phyloP scores from a whole-genome alignment of 2,329 filamentous ascomycete genomes.

The Epicoccum sorghinum region DNA sequence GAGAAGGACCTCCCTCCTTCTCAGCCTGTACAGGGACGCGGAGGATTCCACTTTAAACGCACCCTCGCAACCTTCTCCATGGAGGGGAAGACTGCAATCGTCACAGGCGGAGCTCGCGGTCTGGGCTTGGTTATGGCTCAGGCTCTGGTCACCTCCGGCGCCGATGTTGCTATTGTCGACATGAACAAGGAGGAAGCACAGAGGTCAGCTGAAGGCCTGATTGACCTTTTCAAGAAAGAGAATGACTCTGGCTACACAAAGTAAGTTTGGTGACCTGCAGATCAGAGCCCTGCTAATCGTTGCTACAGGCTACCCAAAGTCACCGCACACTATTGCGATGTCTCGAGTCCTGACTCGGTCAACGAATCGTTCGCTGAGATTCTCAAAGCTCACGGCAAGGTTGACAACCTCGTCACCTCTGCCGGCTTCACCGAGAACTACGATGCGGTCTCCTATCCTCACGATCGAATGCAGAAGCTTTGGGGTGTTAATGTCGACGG shows the following conservation, averaged over 20 bases:
- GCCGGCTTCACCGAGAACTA: constrained; percentile 97
- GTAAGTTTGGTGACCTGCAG: constrained; percentile 49
- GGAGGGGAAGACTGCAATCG: constrained; percentile 79
- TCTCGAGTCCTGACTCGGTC: constrained; percentile 80
- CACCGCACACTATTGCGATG: constrained; percentile 89
- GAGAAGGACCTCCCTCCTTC: constrained; percentile 75
- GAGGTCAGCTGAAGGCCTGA: constrained; percentile 74
- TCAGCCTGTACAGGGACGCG: constrained; percentile 73
- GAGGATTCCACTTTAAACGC: constrained; percentile 81
- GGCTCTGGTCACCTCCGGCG: constrained; percentile 85
- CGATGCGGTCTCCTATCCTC: constrained; percentile 86
- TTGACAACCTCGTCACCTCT: constrained; percentile 93
- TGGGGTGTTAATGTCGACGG: constrained; percentile 95
- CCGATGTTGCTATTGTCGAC: constrained; percentile 90
- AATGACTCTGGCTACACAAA: constrained; percentile 63
- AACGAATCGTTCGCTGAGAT: constrained; percentile 74
- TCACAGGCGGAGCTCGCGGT: constrained; percentile 89
- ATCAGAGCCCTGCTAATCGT: not conserved
- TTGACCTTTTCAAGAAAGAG: constrained; percentile 77
- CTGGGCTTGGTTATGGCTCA: constrained; percentile 92
- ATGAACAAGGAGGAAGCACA: constrained; percentile 89
- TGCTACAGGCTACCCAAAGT: constrained; percentile 72
- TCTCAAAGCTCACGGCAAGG: constrained; percentile 74
- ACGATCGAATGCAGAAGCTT: constrained; percentile 89
- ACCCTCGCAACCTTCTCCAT: constrained; percentile 87